Evolutionary conservation across 2,329 filamentous ascomycete species (phyloP), one percentile per base, ranked within the genome.

Genomic region (Colletotrichum aenigma): DNA sequence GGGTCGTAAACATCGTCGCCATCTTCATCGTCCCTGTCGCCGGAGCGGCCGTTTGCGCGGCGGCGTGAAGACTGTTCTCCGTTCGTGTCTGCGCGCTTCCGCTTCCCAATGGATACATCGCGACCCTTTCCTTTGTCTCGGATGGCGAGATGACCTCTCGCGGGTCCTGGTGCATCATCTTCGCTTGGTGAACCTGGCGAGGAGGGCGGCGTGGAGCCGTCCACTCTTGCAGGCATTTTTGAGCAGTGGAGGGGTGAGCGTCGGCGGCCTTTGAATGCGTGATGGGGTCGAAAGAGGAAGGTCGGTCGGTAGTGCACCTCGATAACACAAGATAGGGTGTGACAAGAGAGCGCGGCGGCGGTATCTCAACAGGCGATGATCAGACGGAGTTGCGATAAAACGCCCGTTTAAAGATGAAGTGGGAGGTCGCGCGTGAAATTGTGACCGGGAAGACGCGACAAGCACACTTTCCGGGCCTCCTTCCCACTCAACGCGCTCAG

Each of bases 1-100:
- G 96, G 96, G 81, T 98, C 94, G 83, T 96, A 98, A 7, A 88
- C 87, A 24, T 90, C 88, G 9, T 77, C 74, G 13, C 75, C 66
- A 43, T 61, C 64, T 9, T 52, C 77, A 10, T 78, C 77, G 24
- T 78, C 55, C 28, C 76, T 74, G 6, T 77, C 61, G 16, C 62
- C 58, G 21, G 76, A 65, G 16, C 55, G 74, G 8, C 61, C 74
- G 16, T 18, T 79, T 62, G 64, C 78, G 77, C 61, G 79, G 74
- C 60, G 77, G 9, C 64, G 78, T 26, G 75, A 13, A 36, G 66
- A 26, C n/a, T 36, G 62, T 1, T 62, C 65, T 32, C 71, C 76
- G 64, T 75, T 36, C 7, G 76, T 73, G 13, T 68, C 70, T 24
- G 74, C 56, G 38, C 77, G 73, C 62, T 78, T 78, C 28, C 77